Evolutionary conservation across 257 asterid genomes (phyloP).

Genomic region (Solanum rostratum): DNA sequence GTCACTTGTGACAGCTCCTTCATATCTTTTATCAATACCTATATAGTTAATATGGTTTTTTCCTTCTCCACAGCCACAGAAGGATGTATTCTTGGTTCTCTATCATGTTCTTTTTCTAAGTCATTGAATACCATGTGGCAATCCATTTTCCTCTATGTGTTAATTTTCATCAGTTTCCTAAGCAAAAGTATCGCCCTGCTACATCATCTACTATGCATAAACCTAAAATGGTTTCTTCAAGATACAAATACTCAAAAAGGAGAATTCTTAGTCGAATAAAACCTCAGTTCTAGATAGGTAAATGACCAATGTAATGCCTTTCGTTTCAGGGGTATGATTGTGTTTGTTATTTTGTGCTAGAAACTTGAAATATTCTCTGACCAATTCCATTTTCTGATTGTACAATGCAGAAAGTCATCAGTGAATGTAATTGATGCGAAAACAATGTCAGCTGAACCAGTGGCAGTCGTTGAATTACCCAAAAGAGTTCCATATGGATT

Average conservation of each 20-base stretch:
- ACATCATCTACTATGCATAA: background rate
- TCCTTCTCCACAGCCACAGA: background rate
- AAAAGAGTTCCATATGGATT: slow-evolving; percentile 86
- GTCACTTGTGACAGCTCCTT: background rate
- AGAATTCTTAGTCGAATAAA: background rate
- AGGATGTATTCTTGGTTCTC: background rate
- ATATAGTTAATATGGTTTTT: too few relatives aligned
- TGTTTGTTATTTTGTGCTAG: background rate
- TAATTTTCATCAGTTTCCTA: background rate
- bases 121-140: background rate
- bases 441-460: slow-evolving; percentile 85
- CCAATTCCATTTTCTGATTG: background rate
- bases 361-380: background rate
- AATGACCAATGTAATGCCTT: background rate
- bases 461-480: slow-evolving; percentile 76
- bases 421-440: slow-evolving; percentile 87
- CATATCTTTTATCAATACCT: background rate
- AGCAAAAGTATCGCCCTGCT: background rate
- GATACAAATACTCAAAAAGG: background rate
- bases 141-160: background rate
- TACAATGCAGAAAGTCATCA: slow-evolving; percentile 52
- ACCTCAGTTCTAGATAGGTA: background rate
- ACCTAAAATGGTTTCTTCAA: background rate
- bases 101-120: background rate
- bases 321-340: background rate